Evolutionary conservation across 768 basidiomycete genomes (phyloP).

Genomic region (Amanita muscaria): DNA sequence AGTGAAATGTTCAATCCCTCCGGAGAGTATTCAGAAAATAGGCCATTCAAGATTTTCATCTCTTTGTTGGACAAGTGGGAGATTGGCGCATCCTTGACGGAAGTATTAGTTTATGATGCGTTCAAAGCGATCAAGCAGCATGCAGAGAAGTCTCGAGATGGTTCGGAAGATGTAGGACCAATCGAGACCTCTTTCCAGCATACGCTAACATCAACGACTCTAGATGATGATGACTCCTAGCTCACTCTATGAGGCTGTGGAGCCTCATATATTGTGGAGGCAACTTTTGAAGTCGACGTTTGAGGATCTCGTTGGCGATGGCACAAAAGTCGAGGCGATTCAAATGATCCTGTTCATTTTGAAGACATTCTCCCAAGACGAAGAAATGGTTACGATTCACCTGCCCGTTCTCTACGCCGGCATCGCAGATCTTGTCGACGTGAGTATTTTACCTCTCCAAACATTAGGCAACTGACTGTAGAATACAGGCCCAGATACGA

Average conservation of each 20-base stretch:
- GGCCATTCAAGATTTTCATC: conserved; percentile 94
- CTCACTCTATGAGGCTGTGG: conserved; percentile 87
- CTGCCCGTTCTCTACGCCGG: conserved; percentile 71
- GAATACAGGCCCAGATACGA: conserved; percentile 27
- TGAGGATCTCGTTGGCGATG: conserved; percentile 40
- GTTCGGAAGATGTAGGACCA: conserved; percentile 50
- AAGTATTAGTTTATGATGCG: conserved; percentile 69
- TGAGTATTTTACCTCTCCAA: conserved; percentile 25
- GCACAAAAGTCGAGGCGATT: conserved; percentile 42
- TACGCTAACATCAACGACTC: conserved; percentile 2
- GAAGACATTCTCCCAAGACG: conserved; percentile 73
- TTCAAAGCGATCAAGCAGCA: conserved; percentile 62
- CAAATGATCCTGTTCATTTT: conserved; percentile 67
- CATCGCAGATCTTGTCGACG: conserved; percentile 55
- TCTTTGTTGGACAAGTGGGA: conserved; percentile 97
- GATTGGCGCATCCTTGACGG: conserved; percentile 75
- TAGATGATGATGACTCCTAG: conserved; percentile 80
- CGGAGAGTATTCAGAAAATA: conserved; percentile 64
- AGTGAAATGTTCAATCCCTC: conserved; percentile 71
- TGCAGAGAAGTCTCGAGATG: conserved; percentile 42
- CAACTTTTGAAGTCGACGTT: conserved; percentile 54
- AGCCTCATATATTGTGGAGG: conserved; percentile 84
- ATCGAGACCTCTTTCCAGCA: neutral
- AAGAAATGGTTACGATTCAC: conserved; percentile 76
- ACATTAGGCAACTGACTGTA: conserved; percentile 1